Base-by-base conservation (phyloP, 176 grass and related monocot genomes). In the Eleusine coracana region DNA sequence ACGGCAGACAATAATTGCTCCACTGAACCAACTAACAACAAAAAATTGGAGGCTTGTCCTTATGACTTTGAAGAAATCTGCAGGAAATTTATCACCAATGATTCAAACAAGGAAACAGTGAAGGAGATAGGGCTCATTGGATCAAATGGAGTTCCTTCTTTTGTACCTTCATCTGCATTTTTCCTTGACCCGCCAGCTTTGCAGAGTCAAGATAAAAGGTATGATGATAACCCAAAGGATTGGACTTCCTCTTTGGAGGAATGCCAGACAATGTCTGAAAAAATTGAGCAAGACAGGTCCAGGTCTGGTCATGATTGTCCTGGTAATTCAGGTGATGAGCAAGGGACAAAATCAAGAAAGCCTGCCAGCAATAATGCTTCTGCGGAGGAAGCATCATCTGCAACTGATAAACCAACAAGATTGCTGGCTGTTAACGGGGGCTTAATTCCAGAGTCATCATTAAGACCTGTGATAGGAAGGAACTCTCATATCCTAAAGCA, bases 21-120 rank as follows among this genome's bases (percentile, higher is more conserved):
- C 36, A 40, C 25, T 58, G 84, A 89, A 44, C 77, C 70, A 68
- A 78, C 80, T 70, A 84, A 71, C 41, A 86, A 51, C 48, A 84
- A 34, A 80, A 89, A 70, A 78, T 50, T 85, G 56, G 91, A 89
- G 76, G 7, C 75, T 87, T 95, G 92, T 65, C 96, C 92, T 70
- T 92, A 88, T 80, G 91, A 98, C 79, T 83, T 98, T 40, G 87
- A 95, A 54, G 87, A 91, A 65, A 95, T 98, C 23, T 90, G 96
- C 76, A 98, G 87, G 76, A 88, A 85, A 27, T 93, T 98, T 68
- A 31, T 84, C 23, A 88, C 85, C 61, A 93, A 87, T 80, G 90
- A 92, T 88, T 93, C 90, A 41, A 95, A 88, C 80, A 93, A 90
- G 86, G 96, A 98, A 66, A 83, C 75, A 17, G 87, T 95, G 58